Base-by-base conservation (phyloP, 495 filamentous ascomycete species). In the Xylaria scruposa region DNA sequence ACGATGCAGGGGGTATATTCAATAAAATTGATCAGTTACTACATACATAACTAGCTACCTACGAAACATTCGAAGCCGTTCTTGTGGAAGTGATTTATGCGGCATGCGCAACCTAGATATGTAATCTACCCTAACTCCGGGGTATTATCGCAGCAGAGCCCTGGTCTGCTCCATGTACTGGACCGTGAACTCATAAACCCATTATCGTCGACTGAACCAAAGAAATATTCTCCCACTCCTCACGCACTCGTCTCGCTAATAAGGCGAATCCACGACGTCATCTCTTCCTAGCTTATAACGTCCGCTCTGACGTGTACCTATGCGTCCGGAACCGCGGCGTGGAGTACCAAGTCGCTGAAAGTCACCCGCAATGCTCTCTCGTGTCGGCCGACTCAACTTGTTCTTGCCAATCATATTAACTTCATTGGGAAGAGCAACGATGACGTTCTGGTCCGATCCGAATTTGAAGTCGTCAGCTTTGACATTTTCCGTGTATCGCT, bases 381-480 rank as follows among this genome's bases (percentile, higher is more conserved):
- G 85, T 6, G 97, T 97, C 2, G 95, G 94, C 81, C 88, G 91
- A 88, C 92, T 93, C 78, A 99, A 89, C 73, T 88, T 90, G 72
- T 90, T 86, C 81, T 93, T 94, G 54, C 90, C 91, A 31, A 98
- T 93, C 95, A 98, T 98, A 80, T 98, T 95, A 73, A 99, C 95
- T 82, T 97, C 95, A 78, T 99, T 97, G 4, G 97, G 94, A 72
- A 98, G 83, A 1, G 96, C 96, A 26, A 99, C 95, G 77, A 99
- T 97, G 72, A 99, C 93, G 75, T 97, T 97, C 88, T 97, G 97
- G 78, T 99, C 96, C 15, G 90, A 93, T 40, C 95, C 95, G 76
- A 95, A 99, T 74, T 94, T 93, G 91, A 99, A 99, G 79, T 99
- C 97, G 78, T 99, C 97, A n/a, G 96, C 96, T 85, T 94, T 97